Evolutionary conservation across 2,329 filamentous ascomycete genomes (phyloP).

Genomic region (Daldinia sp.): DNA sequence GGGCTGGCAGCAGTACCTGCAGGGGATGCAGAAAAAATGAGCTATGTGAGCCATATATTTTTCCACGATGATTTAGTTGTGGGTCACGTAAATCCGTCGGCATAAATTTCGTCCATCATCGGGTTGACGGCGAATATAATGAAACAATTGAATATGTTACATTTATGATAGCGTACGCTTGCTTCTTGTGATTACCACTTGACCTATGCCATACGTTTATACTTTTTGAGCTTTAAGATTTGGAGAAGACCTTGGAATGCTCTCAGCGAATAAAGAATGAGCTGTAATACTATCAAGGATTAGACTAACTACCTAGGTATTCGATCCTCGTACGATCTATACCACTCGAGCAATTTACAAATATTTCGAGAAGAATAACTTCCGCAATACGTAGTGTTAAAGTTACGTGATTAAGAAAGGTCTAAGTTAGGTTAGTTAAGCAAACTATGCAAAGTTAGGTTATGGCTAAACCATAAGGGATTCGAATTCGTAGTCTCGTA

Average conservation of each 20-base stretch:
- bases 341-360: neutral
- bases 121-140: neutral
- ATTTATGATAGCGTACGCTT: neutral
- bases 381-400: neutral
- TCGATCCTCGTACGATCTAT: neutral
- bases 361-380: neutral
- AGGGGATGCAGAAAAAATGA: constrained; percentile 43
- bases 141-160: neutral
- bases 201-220: neutral
- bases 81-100: neutral
- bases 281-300: neutral
- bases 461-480: neutral
- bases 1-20: constrained; percentile 65
- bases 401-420: neutral
- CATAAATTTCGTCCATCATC: neutral
- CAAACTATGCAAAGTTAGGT: neutral
- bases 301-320: neutral
- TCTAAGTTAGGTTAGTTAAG: too few relatives aligned
- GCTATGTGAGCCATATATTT: neutral
- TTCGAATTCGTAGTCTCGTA: neutral
- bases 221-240: neutral
- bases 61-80: neutral
- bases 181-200: neutral
- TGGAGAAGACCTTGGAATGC: neutral
- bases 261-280: neutral